These are phyloP conservation scores for Penicillium corylophilum DNA, from an alignment of 2,329 filamentous ascomycete genomes.

Conservation along the genomic window DNA sequence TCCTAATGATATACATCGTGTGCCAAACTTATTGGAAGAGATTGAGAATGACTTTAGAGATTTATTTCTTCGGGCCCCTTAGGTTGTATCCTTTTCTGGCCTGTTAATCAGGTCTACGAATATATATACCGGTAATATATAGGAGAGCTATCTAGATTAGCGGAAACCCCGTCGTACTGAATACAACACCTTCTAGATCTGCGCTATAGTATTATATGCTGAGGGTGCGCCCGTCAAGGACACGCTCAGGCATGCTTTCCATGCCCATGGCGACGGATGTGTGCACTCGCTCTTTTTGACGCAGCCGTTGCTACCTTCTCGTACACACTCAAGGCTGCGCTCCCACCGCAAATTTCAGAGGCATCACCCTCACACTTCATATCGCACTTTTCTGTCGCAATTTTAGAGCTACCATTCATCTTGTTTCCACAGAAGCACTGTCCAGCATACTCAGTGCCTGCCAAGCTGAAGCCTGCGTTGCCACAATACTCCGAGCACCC, in stretches of 20 bases:
- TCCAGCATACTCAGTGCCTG: conserved; percentile 51
- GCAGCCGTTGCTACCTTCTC: not conserved
- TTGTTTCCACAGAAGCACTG: conserved; percentile 52
- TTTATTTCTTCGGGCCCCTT: no score
- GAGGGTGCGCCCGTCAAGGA: not conserved
- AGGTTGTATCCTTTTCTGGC: no score
- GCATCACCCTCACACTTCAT: conserved; percentile 9
- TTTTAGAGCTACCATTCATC: conserved; percentile 6
- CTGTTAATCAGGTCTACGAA: no score
- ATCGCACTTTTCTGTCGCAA: conserved; percentile 2
- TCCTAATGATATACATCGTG: no score
- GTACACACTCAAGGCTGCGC: conserved; percentile 4
- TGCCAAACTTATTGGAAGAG: no score
- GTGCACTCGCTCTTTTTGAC: not conserved
- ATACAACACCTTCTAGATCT: not conserved
- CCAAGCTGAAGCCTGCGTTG: conserved; percentile 45
- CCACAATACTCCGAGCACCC: conserved; percentile 54
- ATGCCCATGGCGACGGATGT: not conserved
- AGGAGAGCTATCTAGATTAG: not conserved
- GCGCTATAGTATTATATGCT: not conserved
- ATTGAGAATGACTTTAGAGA: no score
- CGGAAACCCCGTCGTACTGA: no score
- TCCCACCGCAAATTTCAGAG: conserved; percentile 7
- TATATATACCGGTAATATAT: no score
- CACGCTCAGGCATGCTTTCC: not conserved